phyloP scores from a whole-genome alignment of 1,139 yeast species.

The Yamadazyma epiphylla region DNA sequence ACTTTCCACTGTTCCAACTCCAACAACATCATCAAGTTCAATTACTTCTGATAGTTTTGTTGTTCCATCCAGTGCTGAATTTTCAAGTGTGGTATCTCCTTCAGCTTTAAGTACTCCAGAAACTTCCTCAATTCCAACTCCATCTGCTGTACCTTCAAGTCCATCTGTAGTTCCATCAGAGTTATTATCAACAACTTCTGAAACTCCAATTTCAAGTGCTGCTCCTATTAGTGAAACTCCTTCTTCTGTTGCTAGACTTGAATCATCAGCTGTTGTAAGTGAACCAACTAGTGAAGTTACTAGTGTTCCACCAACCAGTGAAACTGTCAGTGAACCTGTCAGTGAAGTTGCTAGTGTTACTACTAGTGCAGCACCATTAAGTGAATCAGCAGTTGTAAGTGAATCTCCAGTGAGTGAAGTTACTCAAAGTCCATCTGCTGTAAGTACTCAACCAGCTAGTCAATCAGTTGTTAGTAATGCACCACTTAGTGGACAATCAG shows the following conservation, averaged over 20 bases:
- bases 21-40: not conserved
- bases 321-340: conserved; percentile 1
- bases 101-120: conserved; percentile 1
- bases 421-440: conserved; percentile 6
- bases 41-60: not conserved
- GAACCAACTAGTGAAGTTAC: not conserved
- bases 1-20: conserved; percentile 1
- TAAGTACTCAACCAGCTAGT: conserved; percentile 1
- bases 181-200: conserved; percentile 3
- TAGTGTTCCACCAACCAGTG: not conserved
- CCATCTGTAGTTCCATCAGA: conserved; percentile 2
- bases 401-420: conserved; percentile 6
- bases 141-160: conserved; percentile 3
- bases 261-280: conserved; percentile 1
- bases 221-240: too few relatives aligned
- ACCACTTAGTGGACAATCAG: conserved; percentile 1
- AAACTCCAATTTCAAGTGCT: too few relatives aligned
- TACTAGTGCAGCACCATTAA: conserved; percentile 3
- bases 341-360: conserved; percentile 1
- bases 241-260: conserved; percentile 1
- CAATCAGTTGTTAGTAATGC: conserved; percentile 5
- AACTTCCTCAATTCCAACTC: not conserved
- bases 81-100: conserved; percentile 1
- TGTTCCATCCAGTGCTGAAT: not conserved
- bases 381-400: conserved; percentile 5